Percentiles rank a stretch among this genome's conserved stretches.
Evolutionary conservation across 192 early-diverging fungal genomes (phyloP).

Genomic region (Entomortierella beljakovae): DNA sequence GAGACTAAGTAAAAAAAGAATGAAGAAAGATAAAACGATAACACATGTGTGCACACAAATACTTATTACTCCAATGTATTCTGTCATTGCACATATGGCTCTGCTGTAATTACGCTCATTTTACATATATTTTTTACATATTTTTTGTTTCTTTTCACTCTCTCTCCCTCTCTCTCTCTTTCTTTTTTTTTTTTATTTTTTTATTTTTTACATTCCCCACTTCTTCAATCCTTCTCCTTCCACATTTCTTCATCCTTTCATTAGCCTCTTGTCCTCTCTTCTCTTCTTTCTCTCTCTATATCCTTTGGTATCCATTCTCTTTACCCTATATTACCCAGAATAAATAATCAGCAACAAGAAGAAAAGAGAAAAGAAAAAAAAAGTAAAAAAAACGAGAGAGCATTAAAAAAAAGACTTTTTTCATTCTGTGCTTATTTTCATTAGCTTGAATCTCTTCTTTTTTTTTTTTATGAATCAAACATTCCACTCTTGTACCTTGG

Average conservation of each 20-base stretch:
- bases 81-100: background rate
- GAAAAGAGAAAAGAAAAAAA: no score
- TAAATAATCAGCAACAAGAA: background rate
- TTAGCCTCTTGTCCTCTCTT: background rate
- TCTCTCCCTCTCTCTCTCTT: background rate
- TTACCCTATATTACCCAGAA: background rate
- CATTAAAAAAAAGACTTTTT: no score
- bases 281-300: background rate
- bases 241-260: background rate
- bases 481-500: no score
- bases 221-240: constrained; percentile 2
- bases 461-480: no score
- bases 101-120: background rate
- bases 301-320: background rate
- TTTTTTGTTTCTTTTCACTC: background rate
- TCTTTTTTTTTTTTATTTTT: background rate
- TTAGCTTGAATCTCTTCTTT: no score
- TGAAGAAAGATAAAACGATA: no score
- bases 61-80: background rate
- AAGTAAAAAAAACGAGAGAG: no score
- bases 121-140: background rate
- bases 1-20: no score
- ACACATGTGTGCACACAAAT: no score
- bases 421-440: no score
- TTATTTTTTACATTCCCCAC: background rate